Evolutionary conservation across 805 yeast genomes (phyloP).

Genomic region (Wickerhamiella azymoides): DNA sequence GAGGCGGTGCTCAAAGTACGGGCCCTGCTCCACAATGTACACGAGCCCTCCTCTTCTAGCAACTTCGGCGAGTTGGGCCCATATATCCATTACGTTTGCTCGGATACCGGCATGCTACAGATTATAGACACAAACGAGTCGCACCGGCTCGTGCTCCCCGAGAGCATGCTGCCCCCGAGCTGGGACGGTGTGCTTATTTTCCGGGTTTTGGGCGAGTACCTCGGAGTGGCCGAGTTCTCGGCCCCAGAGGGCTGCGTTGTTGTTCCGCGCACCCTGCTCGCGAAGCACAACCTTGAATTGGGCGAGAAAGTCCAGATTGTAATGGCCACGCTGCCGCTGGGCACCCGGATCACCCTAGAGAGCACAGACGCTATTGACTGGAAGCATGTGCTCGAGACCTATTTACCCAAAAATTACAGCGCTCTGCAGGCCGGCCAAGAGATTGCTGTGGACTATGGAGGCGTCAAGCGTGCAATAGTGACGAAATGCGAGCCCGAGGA

Average conservation of each 20-base stretch:
- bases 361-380: slow-evolving; percentile 32
- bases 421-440: slow-evolving; percentile 32
- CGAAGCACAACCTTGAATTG: slow-evolving; percentile 20
- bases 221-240: slow-evolving; percentile 38
- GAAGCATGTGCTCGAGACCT: slow-evolving; percentile 40
- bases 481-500: slow-evolving; percentile 29
- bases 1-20: background rate
- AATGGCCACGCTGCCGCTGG: slow-evolving; percentile 32
- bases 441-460: slow-evolving; percentile 25
- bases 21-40: background rate
- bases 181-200: slow-evolving; percentile 5
- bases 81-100: slow-evolving; percentile 4
- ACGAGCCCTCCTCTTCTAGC: slow-evolving; percentile 6
- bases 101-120: background rate
- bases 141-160: slow-evolving; percentile 1
- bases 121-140: background rate
- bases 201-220: slow-evolving; percentile 2
- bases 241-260: slow-evolving; percentile 27
- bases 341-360: slow-evolving; percentile 32
- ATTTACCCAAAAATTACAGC: slow-evolving; percentile 37
- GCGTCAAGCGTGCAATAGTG: slow-evolving; percentile 22
- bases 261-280: slow-evolving; percentile 28
- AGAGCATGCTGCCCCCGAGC: background rate
- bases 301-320: slow-evolving; percentile 18
- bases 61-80: slow-evolving; percentile 2